These are phyloP conservation scores for Xylaria nigripes DNA, from an alignment of 495 filamentous ascomycete genomes.

Conservation along the genomic window DNA sequence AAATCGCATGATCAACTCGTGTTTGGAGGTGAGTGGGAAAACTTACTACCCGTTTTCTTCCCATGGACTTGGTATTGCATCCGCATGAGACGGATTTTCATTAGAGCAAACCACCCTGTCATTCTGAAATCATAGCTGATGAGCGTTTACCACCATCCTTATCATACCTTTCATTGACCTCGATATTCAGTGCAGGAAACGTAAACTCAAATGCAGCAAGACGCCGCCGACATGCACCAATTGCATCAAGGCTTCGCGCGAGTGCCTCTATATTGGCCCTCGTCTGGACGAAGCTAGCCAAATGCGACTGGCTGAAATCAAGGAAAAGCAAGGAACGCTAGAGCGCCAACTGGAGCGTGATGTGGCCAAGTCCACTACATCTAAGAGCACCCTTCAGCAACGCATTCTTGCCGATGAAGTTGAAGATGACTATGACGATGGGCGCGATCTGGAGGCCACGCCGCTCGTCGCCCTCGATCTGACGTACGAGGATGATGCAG, in stretches of 20 bases:
- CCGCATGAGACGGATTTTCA: not conserved
- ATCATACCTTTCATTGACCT: not conserved
- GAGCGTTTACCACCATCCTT: not conserved
- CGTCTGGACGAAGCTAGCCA: constrained; percentile 54
- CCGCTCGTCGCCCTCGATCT: constrained; percentile 52
- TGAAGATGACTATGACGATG: constrained; percentile 39
- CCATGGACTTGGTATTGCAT: not conserved
- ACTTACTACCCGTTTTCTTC: not conserved
- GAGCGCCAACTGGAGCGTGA: constrained; percentile 55
- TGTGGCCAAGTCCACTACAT: constrained; percentile 29
- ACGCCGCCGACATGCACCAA: constrained; percentile 57
- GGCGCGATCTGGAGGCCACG: constrained; percentile 44
- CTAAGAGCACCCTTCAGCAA: constrained; percentile 23
- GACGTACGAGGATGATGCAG: constrained; percentile 54
- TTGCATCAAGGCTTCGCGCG: constrained; percentile 51
- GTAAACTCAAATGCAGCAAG: constrained; percentile 79
- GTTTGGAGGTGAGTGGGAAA: constrained; percentile 34
- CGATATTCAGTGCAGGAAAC: constrained; percentile 51
- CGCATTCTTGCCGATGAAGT: constrained; percentile 39
- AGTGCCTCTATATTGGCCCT: constrained; percentile 58
- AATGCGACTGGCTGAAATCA: constrained; percentile 56
- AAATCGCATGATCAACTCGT: constrained; percentile 61
- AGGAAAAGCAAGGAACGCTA: constrained; percentile 59
- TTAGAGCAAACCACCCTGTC: not conserved
- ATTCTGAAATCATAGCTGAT: not conserved